Evolutionary conservation across 805 yeast species (phyloP), one percentile per base, ranked within the genome.

Genomic region (Myxozyma nipponensis): DNA sequence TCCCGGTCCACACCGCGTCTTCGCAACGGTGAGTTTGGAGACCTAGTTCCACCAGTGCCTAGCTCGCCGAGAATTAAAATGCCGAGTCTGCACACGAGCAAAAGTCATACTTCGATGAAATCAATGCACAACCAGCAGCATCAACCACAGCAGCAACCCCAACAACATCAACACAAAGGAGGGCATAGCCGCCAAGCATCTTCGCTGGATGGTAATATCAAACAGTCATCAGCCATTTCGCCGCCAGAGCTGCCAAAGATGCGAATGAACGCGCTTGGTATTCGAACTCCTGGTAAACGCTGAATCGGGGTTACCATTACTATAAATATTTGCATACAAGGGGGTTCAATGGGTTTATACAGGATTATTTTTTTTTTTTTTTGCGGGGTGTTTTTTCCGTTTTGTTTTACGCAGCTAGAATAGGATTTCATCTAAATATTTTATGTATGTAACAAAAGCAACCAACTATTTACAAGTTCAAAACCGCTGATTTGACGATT

Each of bases 401-500:
- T 28, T 28, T 9, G 32, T 13, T 28, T 28, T 28, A 28, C n/a
- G n/a, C n/a, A 28, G 13, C 13, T 7, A 28, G 32, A 28, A 28
- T 28, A 28, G 7, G 7, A 13, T 28, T 28, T 28, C 13, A 28
- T 7, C 13, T 28, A 28, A 7, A 28, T 28, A 28, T 9, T 7
- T 28, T 28, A 28, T 28, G 13, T 28, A 28, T 28, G 32, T 9
- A 28, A n/a, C n/a, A n/a, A n/a, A n/a, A n/a, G n/a, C n/a, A n/a
- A n/a, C n/a, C n/a, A n/a, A n/a, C 32, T 28, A 28, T 28, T 28
- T 28, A 28, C 32, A 28, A 28, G 7, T 28, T 28, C 13, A 28
- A 28, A 35, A 35, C 38, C 19, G 15, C 19, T 37, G 44, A 36
- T 22, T 42, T 22, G 30, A 42, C 25, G 26, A 54, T 28, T 18